These are phyloP conservation scores for Coniosporium apollinis DNA, from an alignment of 495 filamentous ascomycete genomes.

Conservation along the genomic window DNA sequence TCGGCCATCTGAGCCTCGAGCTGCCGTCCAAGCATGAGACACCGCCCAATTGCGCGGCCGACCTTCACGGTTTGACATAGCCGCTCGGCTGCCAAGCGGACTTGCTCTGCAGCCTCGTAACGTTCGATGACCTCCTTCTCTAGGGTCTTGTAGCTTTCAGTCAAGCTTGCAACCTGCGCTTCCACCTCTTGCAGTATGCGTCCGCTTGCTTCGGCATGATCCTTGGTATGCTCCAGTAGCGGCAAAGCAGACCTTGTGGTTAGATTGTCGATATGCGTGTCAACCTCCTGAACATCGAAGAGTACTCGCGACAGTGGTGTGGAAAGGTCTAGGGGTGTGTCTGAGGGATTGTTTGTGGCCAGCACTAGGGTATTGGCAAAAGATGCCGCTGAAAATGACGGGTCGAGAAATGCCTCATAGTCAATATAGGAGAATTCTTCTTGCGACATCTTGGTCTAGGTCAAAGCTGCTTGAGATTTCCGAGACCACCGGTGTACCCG, in stretches of 20 bases:
- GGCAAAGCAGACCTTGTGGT: conserved; percentile 73
- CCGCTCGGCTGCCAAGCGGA: conserved; percentile 51
- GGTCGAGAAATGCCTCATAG: conserved; percentile 81
- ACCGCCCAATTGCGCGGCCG: conserved; percentile 56
- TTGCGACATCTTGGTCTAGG: no score
- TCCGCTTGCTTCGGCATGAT: conserved; percentile 49
- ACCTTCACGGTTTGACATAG: conserved; percentile 66
- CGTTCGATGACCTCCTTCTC: conserved; percentile 69
- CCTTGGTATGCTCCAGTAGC: conserved; percentile 60
- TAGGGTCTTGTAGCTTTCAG: conserved; percentile 66
- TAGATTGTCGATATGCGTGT: conserved; percentile 82
- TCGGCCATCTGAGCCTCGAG: conserved; percentile 68
- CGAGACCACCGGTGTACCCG: no score
- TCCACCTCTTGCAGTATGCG: conserved; percentile 57
- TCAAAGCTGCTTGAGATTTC: no score
- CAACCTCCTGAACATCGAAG: conserved; percentile 94
- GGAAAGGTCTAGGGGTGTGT: conserved; percentile 78
- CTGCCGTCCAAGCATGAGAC: conserved; percentile 65
- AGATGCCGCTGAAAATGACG: conserved; percentile 55
- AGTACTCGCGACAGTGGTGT: conserved; percentile 87
- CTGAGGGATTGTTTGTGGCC: conserved; percentile 78
- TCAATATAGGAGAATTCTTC: conserved; percentile 89
- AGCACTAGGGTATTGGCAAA: conserved; percentile 85
- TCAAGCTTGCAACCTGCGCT: conserved; percentile 57
- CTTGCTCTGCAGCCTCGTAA: conserved; percentile 64